Evolutionary conservation across 202 grass and related monocot genomes (phyloP), one percentile per base, ranked within the genome.

Genomic region (Elaeis oleifera): DNA sequence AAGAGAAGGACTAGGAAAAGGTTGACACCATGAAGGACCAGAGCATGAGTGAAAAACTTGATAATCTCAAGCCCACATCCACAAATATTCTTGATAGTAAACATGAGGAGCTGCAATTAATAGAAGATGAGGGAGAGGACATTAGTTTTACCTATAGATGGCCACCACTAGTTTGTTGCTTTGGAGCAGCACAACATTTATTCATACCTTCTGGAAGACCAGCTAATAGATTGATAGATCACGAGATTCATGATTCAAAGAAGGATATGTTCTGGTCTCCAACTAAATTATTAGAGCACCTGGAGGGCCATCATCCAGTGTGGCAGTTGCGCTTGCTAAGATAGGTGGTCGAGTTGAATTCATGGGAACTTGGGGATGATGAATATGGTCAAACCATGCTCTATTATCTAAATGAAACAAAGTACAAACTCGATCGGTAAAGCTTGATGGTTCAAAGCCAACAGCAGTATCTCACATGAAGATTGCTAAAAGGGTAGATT

Each of bases 361-460:
- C 64, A 90, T 90, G 86, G 86, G 86, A 90, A 74, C 75, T 90
- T 76, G 86, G 86, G 15, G 86, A 90, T 74, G 86, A 90, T 64
- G 86, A 90, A 22, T 85, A 82, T 53, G 86, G 86, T 60, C 75
- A 90, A 67, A 85, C 76, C 72, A 63, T 85, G 55, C 5, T 90
- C 58, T 85, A 85, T 74, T 67, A 82, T 70, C 74, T 90, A 53
- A 90, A 90, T 27, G 11, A 74, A 85, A 82, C 3, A 74, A 80
- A 70, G 79, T 90, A 85, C 86, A 85, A 71, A 90, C 86, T 76
- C 68, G 86, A 63, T 67, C 86, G 22, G 49, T 90, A 60, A 64
- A 50, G 39, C 64, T 85, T 65, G 72, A 90, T 51, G 23, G 51
- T 68, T 85, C 79, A 74, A 63, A 50, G 2, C 58, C 72, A 63